These are phyloP conservation scores for Torrubiella hemipterigena DNA, from an alignment of 2,329 filamentous ascomycete genomes.

Conservation along the genomic window DNA sequence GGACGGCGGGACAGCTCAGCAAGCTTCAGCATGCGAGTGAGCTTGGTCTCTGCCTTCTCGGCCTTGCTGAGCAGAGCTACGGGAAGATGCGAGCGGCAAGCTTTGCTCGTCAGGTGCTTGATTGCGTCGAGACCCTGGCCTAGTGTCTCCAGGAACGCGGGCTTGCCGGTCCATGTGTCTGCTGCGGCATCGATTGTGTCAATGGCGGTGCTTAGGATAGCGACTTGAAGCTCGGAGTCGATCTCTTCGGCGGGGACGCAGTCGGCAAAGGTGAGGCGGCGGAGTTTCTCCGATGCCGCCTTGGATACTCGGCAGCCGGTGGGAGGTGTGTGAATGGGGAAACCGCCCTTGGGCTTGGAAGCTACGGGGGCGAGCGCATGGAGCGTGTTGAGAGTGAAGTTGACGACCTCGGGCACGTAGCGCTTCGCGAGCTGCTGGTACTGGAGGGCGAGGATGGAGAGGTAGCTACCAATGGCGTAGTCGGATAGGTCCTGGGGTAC, in stretches of 20 bases:
- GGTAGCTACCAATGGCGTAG: slow-evolving; percentile 61
- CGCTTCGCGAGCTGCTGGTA: slow-evolving; percentile 78
- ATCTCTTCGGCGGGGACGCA: slow-evolving; percentile 28
- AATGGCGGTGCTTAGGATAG: slow-evolving; percentile 50
- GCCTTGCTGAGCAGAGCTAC: slow-evolving; percentile 24
- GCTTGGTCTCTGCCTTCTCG: slow-evolving; percentile 29
- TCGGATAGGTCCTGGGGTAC: slow-evolving; percentile 54
- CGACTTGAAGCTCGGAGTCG: slow-evolving; percentile 33
- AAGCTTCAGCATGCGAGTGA: slow-evolving; percentile 44
- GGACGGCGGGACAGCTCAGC: slow-evolving; percentile 60
- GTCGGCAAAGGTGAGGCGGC: slow-evolving; percentile 49
- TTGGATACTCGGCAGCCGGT: slow-evolving; percentile 36
- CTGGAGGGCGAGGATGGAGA: slow-evolving; percentile 67
- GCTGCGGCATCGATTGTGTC: slow-evolving; percentile 56
- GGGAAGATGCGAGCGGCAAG: slow-evolving; percentile 39
- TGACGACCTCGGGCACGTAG: slow-evolving; percentile 79
- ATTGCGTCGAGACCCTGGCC: slow-evolving; percentile 47
- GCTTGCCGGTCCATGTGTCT: slow-evolving; percentile 60
- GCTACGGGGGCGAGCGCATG: slow-evolving; percentile 50
- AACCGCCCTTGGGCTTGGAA: slow-evolving; percentile 35
- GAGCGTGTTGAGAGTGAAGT: slow-evolving; percentile 68
- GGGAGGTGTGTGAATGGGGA: slow-evolving; percentile 48
- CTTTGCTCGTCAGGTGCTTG: slow-evolving; percentile 45
- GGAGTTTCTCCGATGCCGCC: slow-evolving; percentile 25
- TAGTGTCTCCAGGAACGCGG: slow-evolving; percentile 72